Evolutionary conservation across 2,329 filamentous ascomycete species (phyloP), one percentile per base, ranked within the genome.

Genomic region (Talaromyces amestolkiae): DNA sequence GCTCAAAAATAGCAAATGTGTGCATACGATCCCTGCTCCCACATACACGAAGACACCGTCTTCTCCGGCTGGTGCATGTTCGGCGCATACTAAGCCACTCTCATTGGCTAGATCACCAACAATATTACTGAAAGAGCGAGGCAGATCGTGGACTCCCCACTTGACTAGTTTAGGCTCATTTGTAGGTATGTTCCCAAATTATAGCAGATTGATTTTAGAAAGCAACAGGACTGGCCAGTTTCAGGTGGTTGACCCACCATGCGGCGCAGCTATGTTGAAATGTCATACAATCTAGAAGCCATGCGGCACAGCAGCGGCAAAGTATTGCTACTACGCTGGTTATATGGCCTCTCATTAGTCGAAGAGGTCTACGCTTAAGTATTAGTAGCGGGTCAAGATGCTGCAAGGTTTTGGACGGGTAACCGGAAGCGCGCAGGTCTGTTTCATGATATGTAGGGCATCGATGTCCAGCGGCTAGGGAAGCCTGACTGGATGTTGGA

Each of bases 301-400:
- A 37, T 53, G 47, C 47, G 47, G 59, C 59, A 24, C 47, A 53
- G 47, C 47, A 62, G 59, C 58, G 31, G 31, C 31, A 37, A 39
- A 35, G 24, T 19, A 11, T 11, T 31, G 10, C n/a, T 35, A 15
- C 1, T 22, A 61, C 43, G 3, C 15, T 39, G 13, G 10, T 19
- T 41, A 7, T 17, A 19, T 51, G 43, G 19, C 31, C 1, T 43
- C 49, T 62, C 45, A 53, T 62, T 62, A 37, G 27, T 39, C 22
- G 45, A 41, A 13, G 9, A 31, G 1, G 2, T 6, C 15, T 31
- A n/a, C 19, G 33, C 45, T 45, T 47, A 31, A n/a, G 2, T 11
- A 24, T 19, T 31, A 43, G 22, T 13, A 53, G 59, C 45, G 3
- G 59, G 37, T 61, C 45, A 53, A 49, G 13, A 17, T 35, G 22